Percentiles rank a stretch among this genome's conserved stretches.
Conservation (phyloP, 2,329 filamentous ascomycete genomes). For the Paecilomyces sp. region DNA sequence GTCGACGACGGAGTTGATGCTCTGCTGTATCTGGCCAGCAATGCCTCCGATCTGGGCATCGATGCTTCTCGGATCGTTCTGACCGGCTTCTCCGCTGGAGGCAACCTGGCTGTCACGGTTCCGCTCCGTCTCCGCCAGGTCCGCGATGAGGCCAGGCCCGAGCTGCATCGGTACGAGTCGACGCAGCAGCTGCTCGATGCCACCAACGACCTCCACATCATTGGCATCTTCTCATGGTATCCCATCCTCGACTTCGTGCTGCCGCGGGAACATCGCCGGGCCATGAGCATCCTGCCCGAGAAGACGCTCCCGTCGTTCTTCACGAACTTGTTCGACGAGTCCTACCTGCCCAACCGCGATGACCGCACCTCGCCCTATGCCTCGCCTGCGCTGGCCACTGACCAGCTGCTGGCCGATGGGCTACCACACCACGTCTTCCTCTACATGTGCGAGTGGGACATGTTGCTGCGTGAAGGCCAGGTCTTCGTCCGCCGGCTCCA, state of each 20-base stretch:
- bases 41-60: constrained; percentile 50
- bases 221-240: constrained; percentile 56
- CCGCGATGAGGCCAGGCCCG: constrained; percentile 20
- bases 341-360: constrained; percentile 40
- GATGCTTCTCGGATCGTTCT: constrained; percentile 52
- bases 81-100: constrained; percentile 57
- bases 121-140: constrained; percentile 46
- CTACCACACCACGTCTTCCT: constrained; percentile 55
- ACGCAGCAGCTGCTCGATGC: constrained; percentile 28
- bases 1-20: constrained; percentile 59
- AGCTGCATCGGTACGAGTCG: constrained; percentile 22
- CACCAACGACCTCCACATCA: constrained; percentile 41
- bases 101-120: constrained; percentile 56
- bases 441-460: constrained; percentile 60
- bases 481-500: constrained; percentile 36
- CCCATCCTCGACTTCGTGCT: constrained; percentile 56
- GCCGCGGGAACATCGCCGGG: constrained; percentile 52
- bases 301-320: constrained; percentile 42
- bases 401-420: constrained; percentile 44
- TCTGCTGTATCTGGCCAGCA: constrained; percentile 49
- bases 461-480: constrained; percentile 55
- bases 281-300: constrained; percentile 46
- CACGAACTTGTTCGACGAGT: constrained; percentile 43
- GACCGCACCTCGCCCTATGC: constrained; percentile 52
- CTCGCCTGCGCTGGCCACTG: constrained; percentile 50